Evolutionary conservation across 345 rosid genomes (phyloP), one percentile per base, ranked within the genome.

Genomic region (Moricandia arvensis): DNA sequence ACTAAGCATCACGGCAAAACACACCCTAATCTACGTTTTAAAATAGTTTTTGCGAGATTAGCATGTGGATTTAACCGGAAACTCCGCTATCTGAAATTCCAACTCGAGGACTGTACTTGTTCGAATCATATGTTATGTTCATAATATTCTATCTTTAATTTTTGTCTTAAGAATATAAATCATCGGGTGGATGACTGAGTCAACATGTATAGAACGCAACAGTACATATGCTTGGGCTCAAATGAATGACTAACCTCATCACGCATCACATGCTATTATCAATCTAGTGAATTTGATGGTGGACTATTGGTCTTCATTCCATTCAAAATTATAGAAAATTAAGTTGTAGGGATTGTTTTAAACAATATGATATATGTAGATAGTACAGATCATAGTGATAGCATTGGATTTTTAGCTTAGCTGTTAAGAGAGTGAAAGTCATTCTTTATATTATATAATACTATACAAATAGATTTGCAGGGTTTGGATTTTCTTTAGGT

Each of bases 1-100:
- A 77, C 80, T 65, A 77, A 72, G 73, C 72, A 66, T 45, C 34
- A 11, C 47, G 41, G 69, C 68, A 77, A 34, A 6, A 59, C 61
- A 71, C 65, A 53, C 47, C 64, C 73, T 72, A 72, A 72, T 53
- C 76, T 59, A 72, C 2, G 41, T 66, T 78, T 59, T 65, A 8
- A 71, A 47, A 7, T 38, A 51, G n/a, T n/a, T 59, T 26, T 11
- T 6, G 9, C n/a, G 69, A 66, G 73, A 72, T 60, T 72, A 79
- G 82, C 86, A 73, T 75, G 88, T 86, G 89, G 75, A 13, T 53
- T 77, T 29, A 51, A 80, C 76, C 86, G 88, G 77, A 77, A 79
- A 70, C 74, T 29, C 38, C 87, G 89, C 80, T 75, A 66, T 70
- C 77, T 76, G 70, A 83, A 81, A 86, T 83, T 68, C 85, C 74